A percentile compares a stretch with the other conserved stretches of the same genome.
phyloP scores from a whole-genome alignment of 1,284 basidiomycete genomes.

The Apiotrichum veenhuisii region DNA sequence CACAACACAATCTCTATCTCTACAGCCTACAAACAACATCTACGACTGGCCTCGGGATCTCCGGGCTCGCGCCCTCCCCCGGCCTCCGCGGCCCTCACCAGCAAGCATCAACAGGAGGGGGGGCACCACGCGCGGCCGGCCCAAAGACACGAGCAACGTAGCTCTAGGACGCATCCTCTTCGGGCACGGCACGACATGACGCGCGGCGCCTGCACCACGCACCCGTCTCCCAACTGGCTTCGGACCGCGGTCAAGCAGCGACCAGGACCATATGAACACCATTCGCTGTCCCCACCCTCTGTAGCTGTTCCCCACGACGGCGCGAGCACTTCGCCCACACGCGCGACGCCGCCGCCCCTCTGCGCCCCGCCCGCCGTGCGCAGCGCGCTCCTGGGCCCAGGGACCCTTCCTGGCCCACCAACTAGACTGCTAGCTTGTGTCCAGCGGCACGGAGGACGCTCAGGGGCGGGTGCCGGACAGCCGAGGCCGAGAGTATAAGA shows the following conservation, averaged over 20 bases:
- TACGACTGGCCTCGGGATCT: neutral
- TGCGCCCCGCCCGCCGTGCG: neutral
- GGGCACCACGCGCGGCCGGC: neutral
- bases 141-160: conserved; percentile 1
- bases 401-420: conserved; percentile 9
- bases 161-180: conserved; percentile 7
- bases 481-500: conserved; percentile 7
- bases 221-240: too few relatives aligned
- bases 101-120: neutral
- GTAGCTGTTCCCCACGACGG: neutral
- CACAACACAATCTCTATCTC: too few relatives aligned
- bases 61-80: neutral
- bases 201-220: too few relatives aligned
- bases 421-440: too few relatives aligned
- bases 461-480: conserved; percentile 12
- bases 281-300: neutral
- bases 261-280: neutral
- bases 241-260: neutral
- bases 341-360: conserved; percentile 1
- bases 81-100: neutral
- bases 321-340: neutral
- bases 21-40: neutral
- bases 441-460: conserved; percentile 19
- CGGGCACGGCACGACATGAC: neutral
- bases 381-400: conserved; percentile 12